Evolutionary conservation across 2,329 filamentous ascomycete species (phyloP).

Genomic region (Periconia digitata): DNA sequence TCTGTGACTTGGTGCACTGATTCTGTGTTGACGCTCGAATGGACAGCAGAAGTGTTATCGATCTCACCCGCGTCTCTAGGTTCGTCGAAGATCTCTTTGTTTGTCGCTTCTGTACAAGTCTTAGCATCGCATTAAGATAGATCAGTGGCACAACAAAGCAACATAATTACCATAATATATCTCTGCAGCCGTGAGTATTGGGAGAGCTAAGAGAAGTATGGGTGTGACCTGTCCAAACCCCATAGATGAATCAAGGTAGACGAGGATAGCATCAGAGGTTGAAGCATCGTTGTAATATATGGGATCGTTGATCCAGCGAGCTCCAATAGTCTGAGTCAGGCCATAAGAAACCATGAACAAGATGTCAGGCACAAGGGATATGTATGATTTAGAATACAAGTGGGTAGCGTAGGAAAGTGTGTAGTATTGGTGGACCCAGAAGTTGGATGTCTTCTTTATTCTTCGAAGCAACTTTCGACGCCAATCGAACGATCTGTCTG

Average conservation of each 20-base stretch:
- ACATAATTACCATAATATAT: conserved; percentile 8
- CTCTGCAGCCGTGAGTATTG: conserved; percentile 7
- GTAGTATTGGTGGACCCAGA: no score
- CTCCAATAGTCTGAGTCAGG: neutral
- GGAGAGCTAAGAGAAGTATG: conserved; percentile 8
- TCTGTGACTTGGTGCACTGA: no score
- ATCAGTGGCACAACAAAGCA: no score
- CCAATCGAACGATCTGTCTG: no score
- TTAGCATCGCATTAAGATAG: no score
- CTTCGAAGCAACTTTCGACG: no score
- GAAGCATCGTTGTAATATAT: conserved; percentile 1
- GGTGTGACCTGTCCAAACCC: conserved; percentile 18
- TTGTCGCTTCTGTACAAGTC: neutral
- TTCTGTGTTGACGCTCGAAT: no score
- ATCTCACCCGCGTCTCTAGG: no score
- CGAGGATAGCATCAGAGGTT: neutral
- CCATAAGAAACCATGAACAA: conserved; percentile 1
- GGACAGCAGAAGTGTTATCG: no score
- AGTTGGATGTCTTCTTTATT: no score
- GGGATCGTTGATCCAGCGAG: neutral
- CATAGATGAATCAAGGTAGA: conserved; percentile 1
- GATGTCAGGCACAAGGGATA: neutral
- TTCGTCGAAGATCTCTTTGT: no score
- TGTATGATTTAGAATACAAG: neutral
- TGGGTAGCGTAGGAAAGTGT: neutral